Base-by-base conservation (phyloP, 2,329 filamentous ascomycete genomes). In the Pleoardoris graminearum region DNA sequence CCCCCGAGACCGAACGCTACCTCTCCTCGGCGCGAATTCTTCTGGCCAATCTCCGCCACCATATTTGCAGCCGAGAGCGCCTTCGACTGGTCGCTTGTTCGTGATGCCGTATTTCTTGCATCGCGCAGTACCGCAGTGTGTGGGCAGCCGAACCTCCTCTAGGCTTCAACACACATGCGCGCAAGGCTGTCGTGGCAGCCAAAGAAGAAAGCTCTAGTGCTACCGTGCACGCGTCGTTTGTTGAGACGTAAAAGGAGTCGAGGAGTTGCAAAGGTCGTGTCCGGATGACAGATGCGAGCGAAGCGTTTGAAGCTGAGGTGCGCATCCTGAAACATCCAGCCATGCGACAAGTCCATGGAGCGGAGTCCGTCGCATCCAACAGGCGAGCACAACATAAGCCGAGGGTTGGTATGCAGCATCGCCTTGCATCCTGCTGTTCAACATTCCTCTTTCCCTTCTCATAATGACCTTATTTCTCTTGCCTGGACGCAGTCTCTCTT, bases 281-380 rank as follows among this genome's bases (percentile, higher is more conserved):
- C 7, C 44, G 16, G 14, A 47, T 30, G 22, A 19, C 32, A 17
- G 27, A 37, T 11, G 33, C 32, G 32, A 47, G 11, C 32, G n/a
- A n/a, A n/a, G n/a, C n/a, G n/a, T n/a, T n/a, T n/a, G 43, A 46
- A 32, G 44, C 44, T 47, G 44, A 47, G 44, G 33, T 47, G 44
- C 29, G 44, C 44, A 47, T 47, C 23, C 44, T 47, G 32, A 37
- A 47, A 47, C 44, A 47, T 35, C 19, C 33, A 36, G 29, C 44
- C 2, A 36, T 17, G 44, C 33, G 19, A 36, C 22, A 37, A 37
- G 32, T 32, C 14, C 17, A 8, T n/a, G 33, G 33, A 7, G 33
- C 33, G 16, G 16, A 36, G 33, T 47, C 44, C 44, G 44, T 46
- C 44, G 37, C 44, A 47, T 35, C 44, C 21, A 47, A 37, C 44